Evolutionary conservation across 2,329 filamentous ascomycete species (phyloP).

Genomic region (Aspergillus sp.): DNA sequence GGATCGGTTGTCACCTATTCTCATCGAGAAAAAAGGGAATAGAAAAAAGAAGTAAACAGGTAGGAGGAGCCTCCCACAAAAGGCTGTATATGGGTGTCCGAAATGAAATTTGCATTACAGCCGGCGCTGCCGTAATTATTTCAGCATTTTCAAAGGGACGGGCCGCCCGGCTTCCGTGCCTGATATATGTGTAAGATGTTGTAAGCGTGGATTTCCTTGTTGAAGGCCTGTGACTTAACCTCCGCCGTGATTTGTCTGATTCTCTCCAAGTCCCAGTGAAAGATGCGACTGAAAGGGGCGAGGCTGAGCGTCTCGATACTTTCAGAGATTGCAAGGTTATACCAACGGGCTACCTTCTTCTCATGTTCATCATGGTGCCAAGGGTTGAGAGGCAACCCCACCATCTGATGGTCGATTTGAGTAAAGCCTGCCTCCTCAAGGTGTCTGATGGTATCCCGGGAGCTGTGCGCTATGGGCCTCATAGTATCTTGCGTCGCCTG

Average conservation of each 20-base stretch:
- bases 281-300: slow-evolving; percentile 69
- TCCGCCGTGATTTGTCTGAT: slow-evolving; percentile 63
- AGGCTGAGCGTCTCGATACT: slow-evolving; percentile 73
- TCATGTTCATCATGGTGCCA: slow-evolving; percentile 67
- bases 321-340: slow-evolving; percentile 74
- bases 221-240: slow-evolving; percentile 69
- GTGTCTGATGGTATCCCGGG: slow-evolving; percentile 57
- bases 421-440: slow-evolving; percentile 74
- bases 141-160: slow-evolving; percentile 2
- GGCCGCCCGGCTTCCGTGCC: slow-evolving; percentile 38
- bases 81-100: background rate
- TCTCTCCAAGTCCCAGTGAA: slow-evolving; percentile 61
- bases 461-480: slow-evolving; percentile 66
- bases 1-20: no score
- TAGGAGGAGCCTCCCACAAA: no score
- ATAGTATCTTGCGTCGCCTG: slow-evolving; percentile 67
- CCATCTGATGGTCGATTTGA: slow-evolving; percentile 71
- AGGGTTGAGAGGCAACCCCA: slow-evolving; percentile 71
- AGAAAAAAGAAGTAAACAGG: no score
- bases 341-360: slow-evolving; percentile 75
- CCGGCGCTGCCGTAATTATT: background rate
- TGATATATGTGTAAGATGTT: slow-evolving; percentile 55
- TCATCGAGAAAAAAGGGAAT: no score
- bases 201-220: slow-evolving; percentile 68
- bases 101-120: background rate